These are phyloP conservation scores for Fraxinus quadrangulata DNA, from an alignment of 257 asterid genomes.

Conservation along the genomic window DNA sequence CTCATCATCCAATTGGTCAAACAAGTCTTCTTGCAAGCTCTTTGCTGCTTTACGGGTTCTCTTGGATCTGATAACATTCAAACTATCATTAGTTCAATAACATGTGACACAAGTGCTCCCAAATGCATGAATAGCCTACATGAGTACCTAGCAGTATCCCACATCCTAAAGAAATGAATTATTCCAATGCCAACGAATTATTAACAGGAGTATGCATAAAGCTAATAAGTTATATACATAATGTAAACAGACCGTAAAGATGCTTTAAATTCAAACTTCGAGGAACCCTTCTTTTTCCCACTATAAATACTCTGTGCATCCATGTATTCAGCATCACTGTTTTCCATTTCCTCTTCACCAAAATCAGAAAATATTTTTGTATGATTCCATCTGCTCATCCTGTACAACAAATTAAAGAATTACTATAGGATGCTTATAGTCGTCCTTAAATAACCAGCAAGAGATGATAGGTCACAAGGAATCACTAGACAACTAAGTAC, in stretches of 20 bases:
- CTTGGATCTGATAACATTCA: slow-evolving; percentile 54
- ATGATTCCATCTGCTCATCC: slow-evolving; percentile 92
- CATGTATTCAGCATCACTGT: slow-evolving; percentile 50
- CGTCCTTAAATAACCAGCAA: background rate
- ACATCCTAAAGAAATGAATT: background rate
- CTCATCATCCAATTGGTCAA: slow-evolving; percentile 78
- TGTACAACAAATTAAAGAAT: slow-evolving; percentile 35
- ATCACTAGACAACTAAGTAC: background rate
- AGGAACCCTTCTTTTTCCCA: slow-evolving; percentile 50
- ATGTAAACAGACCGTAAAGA: slow-evolving; percentile 56
- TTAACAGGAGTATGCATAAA: background rate
- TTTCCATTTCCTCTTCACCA: slow-evolving; percentile 59
- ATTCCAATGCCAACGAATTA: background rate
- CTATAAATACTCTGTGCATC: slow-evolving; percentile 43
- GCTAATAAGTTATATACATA: slow-evolving; percentile 2
- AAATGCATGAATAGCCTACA: background rate
- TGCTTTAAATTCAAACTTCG: slow-evolving; percentile 52
- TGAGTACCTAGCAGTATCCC: background rate
- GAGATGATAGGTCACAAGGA: slow-evolving; percentile 4
- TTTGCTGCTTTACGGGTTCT: slow-evolving; percentile 53
- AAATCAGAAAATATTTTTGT: slow-evolving; percentile 86
- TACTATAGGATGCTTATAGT: slow-evolving; percentile 5
- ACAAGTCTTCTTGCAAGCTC: slow-evolving; percentile 83
- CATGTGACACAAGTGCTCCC: background rate
- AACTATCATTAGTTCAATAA: slow-evolving; percentile 6